A percentile compares a stretch with the other conserved stretches of the same genome.
These are phyloP conservation scores for Candida glaebosa DNA, from an alignment of 805 yeast species.

Conservation along the genomic window DNA sequence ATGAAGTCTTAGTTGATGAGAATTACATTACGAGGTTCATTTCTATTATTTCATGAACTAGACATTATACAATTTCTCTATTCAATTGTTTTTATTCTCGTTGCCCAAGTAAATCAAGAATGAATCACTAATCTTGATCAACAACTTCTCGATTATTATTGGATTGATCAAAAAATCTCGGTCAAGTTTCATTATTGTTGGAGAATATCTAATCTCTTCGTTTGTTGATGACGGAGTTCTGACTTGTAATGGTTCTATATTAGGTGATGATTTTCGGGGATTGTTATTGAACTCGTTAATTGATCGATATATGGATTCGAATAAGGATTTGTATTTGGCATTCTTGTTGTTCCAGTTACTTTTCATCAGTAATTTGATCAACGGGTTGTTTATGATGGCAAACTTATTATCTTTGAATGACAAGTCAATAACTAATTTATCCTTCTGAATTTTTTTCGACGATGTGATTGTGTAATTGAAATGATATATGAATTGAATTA, in stretches of 20 bases:
- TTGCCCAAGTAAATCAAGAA: constrained; percentile 14
- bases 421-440: constrained; percentile 27
- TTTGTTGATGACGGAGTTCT: constrained; percentile 7
- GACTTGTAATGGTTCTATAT: constrained; percentile 5
- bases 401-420: constrained; percentile 30
- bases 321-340: constrained; percentile 34
- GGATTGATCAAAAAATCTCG: constrained; percentile 35
- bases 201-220: constrained; percentile 3
- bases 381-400: constrained; percentile 17
- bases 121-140: constrained; percentile 28
- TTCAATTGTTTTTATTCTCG: neutral
- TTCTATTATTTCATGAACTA: neutral
- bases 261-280: constrained; percentile 10
- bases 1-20: too few species aligned
- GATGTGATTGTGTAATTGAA: constrained; percentile 24
- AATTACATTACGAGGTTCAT: too few species aligned
- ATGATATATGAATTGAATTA: constrained; percentile 28
- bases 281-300: constrained; percentile 19
- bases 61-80: neutral
- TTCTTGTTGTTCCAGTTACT: constrained; percentile 36
- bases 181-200: constrained; percentile 28
- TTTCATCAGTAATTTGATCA: constrained; percentile 28
- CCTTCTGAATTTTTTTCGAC: constrained; percentile 32
- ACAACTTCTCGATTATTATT: constrained; percentile 23
- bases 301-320: constrained; percentile 32